These are phyloP conservation scores for Hymenotorrendiella dingleyae DNA, from an alignment of 2,329 filamentous ascomycete genomes.

Conservation along the genomic window DNA sequence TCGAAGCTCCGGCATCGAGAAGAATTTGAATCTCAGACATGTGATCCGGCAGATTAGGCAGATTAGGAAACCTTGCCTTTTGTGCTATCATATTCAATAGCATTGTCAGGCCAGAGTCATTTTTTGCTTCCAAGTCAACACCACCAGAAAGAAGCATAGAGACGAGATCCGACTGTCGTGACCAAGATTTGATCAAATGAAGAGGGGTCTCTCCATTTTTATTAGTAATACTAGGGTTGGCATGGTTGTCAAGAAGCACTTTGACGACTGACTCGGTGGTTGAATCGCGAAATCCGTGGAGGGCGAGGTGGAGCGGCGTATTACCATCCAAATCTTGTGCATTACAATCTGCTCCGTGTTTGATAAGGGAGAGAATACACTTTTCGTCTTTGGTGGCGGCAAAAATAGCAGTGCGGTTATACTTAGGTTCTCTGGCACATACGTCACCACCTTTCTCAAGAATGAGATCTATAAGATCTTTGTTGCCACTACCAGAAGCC, in stretches of 20 bases:
- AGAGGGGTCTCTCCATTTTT: background rate
- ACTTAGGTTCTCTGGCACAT: background rate
- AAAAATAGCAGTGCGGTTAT: constrained; percentile 1
- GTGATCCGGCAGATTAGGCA: no score
- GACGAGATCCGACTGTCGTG: background rate
- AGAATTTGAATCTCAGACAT: background rate
- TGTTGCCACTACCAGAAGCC: background rate
- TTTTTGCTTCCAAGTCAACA: background rate
- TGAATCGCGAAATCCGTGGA: no score
- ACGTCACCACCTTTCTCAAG: constrained; percentile 4
- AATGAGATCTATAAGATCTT: background rate
- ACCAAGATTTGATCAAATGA: background rate
- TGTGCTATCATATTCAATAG: no score
- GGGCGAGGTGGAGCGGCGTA: constrained; percentile 10
- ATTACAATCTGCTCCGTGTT: constrained; percentile 12
- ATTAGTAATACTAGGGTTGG: background rate
- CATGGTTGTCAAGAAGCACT: background rate
- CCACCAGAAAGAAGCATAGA: no score
- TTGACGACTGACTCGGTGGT: background rate
- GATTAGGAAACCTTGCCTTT: no score
- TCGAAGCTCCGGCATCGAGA: constrained; percentile 4
- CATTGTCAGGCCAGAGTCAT: constrained; percentile 1
- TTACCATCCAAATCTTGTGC: constrained; percentile 5
- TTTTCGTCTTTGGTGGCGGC: background rate
- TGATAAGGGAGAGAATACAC: constrained; percentile 1